These are phyloP conservation scores for Ramaria sp. DNA, from an alignment of 768 basidiomycete genomes.

Conservation along the genomic window DNA sequence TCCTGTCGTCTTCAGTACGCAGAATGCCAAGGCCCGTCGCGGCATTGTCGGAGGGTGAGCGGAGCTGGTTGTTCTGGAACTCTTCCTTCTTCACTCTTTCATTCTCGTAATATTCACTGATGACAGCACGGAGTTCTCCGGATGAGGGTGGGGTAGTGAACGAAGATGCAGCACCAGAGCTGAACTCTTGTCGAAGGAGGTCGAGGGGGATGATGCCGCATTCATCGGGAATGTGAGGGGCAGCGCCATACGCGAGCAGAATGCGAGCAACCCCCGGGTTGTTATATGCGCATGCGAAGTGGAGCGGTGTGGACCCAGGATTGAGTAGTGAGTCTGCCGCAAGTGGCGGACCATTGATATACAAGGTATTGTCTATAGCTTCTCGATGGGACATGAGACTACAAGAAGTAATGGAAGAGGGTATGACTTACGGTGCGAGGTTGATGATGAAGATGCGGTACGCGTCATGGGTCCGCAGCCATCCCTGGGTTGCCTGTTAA, in stretches of 20 bases:
- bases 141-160: background rate
- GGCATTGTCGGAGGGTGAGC: background rate
- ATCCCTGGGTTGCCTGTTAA: background rate
- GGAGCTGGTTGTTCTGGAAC: background rate
- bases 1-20: background rate
- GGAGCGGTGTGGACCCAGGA: slow-evolving; percentile 79
- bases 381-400: background rate
- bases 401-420: background rate
- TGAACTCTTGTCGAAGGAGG: background rate
- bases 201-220: slow-evolving; percentile 75
- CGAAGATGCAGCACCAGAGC: background rate
- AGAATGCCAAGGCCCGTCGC: slow-evolving; percentile 2
- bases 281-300: slow-evolving; percentile 95
- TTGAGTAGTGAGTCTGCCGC: slow-evolving; percentile 12
- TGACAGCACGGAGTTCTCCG: background rate
- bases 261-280: slow-evolving; percentile 67
- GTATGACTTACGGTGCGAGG: background rate
- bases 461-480: background rate
- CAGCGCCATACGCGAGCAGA: slow-evolving; percentile 78
- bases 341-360: slow-evolving; percentile 2
- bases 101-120: slow-evolving; percentile 5
- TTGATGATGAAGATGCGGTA: slow-evolving; percentile 1
- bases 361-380: background rate
- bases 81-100: slow-evolving; percentile 7
- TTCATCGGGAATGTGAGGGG: slow-evolving; percentile 76